These are phyloP conservation scores for Lasiosphaeria miniovina DNA, from an alignment of 495 filamentous ascomycete genomes.

Conservation along the genomic window DNA sequence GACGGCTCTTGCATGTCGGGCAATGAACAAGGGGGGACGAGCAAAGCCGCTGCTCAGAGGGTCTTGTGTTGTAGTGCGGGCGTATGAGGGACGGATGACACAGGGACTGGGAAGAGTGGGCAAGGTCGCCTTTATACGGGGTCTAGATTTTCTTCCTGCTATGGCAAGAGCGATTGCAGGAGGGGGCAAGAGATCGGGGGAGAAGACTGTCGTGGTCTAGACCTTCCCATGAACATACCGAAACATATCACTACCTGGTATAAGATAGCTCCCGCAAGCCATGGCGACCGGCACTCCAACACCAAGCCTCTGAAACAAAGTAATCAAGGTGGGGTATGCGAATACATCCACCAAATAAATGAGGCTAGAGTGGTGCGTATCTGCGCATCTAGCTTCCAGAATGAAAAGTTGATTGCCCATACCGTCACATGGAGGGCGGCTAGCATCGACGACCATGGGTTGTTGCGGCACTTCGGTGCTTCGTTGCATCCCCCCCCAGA, in stretches of 20 bases:
- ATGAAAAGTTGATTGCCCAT: slow-evolving; percentile 30
- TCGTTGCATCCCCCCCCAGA: slow-evolving; percentile 6
- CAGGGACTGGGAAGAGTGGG: slow-evolving; percentile 1
- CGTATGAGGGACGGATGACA: background rate
- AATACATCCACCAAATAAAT: slow-evolving; percentile 18
- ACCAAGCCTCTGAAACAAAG: slow-evolving; percentile 14
- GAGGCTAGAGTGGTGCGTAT: slow-evolving; percentile 15
- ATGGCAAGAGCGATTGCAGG: background rate
- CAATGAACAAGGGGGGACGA: background rate
- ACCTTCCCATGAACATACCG: slow-evolving; percentile 13
- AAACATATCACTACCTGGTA: slow-evolving; percentile 15
- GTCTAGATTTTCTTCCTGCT: background rate
- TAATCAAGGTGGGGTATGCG: background rate
- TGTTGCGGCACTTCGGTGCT: slow-evolving; percentile 28
- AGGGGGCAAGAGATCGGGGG: slow-evolving; percentile 2
- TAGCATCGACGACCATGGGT: slow-evolving; percentile 20
- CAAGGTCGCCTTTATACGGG: slow-evolving; percentile 15
- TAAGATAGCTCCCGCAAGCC: slow-evolving; percentile 18
- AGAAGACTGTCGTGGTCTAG: slow-evolving; percentile 21
- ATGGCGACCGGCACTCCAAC: slow-evolving; percentile 3
- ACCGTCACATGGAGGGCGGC: slow-evolving; percentile 31
- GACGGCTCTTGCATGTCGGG: no score
- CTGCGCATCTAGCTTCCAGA: slow-evolving; percentile 16
- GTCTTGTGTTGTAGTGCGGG: background rate
- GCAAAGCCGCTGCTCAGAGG: background rate